Conservation (phyloP, 2,329 filamentous ascomycete species). For the Trichophyton simii region DNA sequence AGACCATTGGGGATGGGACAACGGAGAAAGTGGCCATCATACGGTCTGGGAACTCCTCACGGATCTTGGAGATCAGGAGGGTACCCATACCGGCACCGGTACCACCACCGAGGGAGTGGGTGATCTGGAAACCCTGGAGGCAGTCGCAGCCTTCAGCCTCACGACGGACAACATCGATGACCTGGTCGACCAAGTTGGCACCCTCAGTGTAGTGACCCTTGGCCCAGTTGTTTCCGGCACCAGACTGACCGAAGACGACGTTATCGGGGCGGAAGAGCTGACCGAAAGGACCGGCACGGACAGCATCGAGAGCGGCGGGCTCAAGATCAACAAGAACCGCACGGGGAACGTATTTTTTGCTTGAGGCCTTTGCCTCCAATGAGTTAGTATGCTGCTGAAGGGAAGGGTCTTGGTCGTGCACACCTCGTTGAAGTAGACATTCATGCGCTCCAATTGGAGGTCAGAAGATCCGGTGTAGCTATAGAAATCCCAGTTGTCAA, state of each 20-base stretch:
- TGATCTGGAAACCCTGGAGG: slow-evolving; percentile 97
- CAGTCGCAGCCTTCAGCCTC: slow-evolving; percentile 94
- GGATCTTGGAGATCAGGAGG: slow-evolving; percentile 93
- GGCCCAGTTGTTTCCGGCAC: slow-evolving; percentile 97
- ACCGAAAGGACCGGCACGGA: slow-evolving; percentile 52
- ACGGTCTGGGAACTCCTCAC: slow-evolving; percentile 92
- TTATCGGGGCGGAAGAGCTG: slow-evolving; percentile 96
- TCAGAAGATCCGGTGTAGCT: slow-evolving; percentile 12
- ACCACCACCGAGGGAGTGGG: slow-evolving; percentile 87
- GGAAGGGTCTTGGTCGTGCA: not conserved
- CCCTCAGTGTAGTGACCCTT: slow-evolving; percentile 98
- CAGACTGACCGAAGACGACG: slow-evolving; percentile 94
- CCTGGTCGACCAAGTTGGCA: slow-evolving; percentile 87
- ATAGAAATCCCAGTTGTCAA: not conserved
- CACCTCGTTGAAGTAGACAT: slow-evolving; percentile 14
- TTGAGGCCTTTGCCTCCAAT: slow-evolving; percentile 8
- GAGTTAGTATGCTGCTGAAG: slow-evolving; percentile 5
- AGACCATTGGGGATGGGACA: slow-evolving; percentile 96
- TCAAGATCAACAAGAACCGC: slow-evolving; percentile 94
- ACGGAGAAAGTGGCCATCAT: slow-evolving; percentile 99
- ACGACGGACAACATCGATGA: slow-evolving; percentile 87
- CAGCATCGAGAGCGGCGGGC: slow-evolving; percentile 12
- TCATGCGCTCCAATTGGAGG: slow-evolving; percentile 13
- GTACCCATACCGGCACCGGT: slow-evolving; percentile 98
- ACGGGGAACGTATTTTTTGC: slow-evolving; percentile 35